Evolutionary conservation across 345 rosid species (phyloP).

Genomic region (Microcos paniculata): DNA sequence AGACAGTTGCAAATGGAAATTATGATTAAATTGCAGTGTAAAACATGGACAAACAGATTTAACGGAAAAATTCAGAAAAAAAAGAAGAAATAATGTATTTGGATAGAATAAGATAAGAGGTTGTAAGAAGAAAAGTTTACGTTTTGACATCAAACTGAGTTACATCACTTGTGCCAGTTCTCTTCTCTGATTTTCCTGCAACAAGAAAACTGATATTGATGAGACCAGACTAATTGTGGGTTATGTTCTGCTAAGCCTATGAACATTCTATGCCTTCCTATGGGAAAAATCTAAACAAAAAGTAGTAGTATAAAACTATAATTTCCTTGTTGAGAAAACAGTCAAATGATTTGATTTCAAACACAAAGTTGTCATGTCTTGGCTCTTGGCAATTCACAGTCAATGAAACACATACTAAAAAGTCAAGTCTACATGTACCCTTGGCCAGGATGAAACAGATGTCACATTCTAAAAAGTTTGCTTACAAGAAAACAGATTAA

Average conservation of each 20-base stretch:
- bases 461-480: not conserved
- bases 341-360: not conserved
- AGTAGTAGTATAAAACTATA: too few species aligned
- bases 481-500: not conserved
- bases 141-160: conserved; percentile 52
- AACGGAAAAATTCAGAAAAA: not conserved
- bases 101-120: not conserved
- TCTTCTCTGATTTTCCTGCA: conserved; percentile 63
- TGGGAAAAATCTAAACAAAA: not conserved
- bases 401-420: not conserved
- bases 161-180: conserved; percentile 34
- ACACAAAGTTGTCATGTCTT: not conserved
- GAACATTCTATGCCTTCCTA: not conserved
- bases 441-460: not conserved
- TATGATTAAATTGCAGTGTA: not conserved
- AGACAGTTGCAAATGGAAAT: not conserved
- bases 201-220: conserved; percentile 9
- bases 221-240: not conserved
- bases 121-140: too few species aligned
- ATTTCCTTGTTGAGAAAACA: not conserved
- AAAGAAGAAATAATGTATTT: not conserved
- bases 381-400: not conserved
- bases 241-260: not conserved
- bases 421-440: not conserved
- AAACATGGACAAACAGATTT: conserved; percentile 5